These are phyloP conservation scores for Aspergillus sp. DNA, from an alignment of 2,329 filamentous ascomycete species.

Conservation along the genomic window DNA sequence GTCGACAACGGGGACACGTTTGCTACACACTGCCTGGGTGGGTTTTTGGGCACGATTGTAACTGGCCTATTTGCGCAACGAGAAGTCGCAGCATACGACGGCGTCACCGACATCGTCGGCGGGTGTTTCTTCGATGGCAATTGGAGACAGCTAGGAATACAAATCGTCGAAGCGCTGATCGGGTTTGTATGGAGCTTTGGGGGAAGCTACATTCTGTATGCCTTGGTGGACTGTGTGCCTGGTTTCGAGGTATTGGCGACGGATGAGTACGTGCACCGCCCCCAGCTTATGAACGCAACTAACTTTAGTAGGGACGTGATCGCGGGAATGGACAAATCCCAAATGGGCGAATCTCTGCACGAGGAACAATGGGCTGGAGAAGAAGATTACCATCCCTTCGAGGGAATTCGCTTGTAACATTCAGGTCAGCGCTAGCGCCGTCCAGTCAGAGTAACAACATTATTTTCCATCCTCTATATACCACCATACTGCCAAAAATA, in stretches of 20 bases:
- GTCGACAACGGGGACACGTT: constrained; percentile 60
- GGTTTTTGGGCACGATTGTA: constrained; percentile 53
- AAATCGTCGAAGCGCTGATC: constrained; percentile 54
- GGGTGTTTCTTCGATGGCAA: constrained; percentile 59
- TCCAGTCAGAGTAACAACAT: background rate
- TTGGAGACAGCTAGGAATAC: constrained; percentile 51
- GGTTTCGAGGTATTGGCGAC: constrained; percentile 55
- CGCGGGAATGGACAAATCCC: constrained; percentile 52
- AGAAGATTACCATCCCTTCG: constrained; percentile 30
- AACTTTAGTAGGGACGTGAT: constrained; percentile 41
- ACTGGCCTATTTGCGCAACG: constrained; percentile 56
- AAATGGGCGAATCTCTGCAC: constrained; percentile 53
- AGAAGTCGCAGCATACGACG: constrained; percentile 54
- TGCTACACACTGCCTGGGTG: constrained; percentile 57
- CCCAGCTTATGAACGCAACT: background rate
- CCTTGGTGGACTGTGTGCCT: constrained; percentile 55
- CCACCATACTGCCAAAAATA: background rate
- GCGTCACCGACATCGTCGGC: constrained; percentile 50
- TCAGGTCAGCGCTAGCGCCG: background rate
- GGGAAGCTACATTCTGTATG: constrained; percentile 52
- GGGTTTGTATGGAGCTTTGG: constrained; percentile 56
- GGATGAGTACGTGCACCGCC: constrained; percentile 50
- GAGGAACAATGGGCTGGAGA: constrained; percentile 40
- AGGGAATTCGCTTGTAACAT: constrained; percentile 4
- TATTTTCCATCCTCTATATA: background rate